Evolutionary conservation across 2,329 filamentous ascomycete genomes (phyloP), one percentile per base, ranked within the genome.

Genomic region (Fusarium irregulare): DNA sequence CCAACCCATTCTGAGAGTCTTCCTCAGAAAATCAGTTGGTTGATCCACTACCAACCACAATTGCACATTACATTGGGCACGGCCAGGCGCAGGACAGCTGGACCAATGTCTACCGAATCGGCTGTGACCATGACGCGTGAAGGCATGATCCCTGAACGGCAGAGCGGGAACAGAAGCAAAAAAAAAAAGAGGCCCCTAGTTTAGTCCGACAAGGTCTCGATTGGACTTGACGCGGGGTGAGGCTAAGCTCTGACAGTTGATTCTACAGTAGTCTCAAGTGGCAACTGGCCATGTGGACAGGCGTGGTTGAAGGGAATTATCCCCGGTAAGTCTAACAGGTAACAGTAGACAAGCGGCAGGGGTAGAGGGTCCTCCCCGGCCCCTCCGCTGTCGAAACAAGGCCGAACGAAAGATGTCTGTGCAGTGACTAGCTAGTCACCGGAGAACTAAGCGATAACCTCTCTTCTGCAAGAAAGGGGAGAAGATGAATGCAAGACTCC

Each of bases 1-100:
- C 73, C 73, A 75, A 76, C 72, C 57, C 60, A 64, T 48, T 59
- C 27, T 46, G 54, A 48, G 41, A 73, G 68, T 71, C 73, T 59
- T 30, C 3, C 6, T 59, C 47, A 54, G 56, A 47, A 59, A 59
- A 56, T 66, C 23, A 59, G 56, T 64, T 25, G 55, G 68, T 65
- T 68, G 71, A 63, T 72, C 73, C 70, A 75, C 73, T 46, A 59
- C 70, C 73, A 53, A 53, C 49, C 49, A 53, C 28, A 30, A 30
- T 30, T 30, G 28, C 28, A 30, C 72, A 73, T 64, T 67, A 58
- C 60, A 60, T 67, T 69, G 69, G 73, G 73, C 73, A 66, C 70
- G 49, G 27, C 40, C 41, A 62, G 56, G 40, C 45, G 58, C 49
- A 46, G 60, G 27, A 60, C 63, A 68, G 60, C 56, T 73, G 53